Evolutionary conservation across 1,139 yeast genomes (phyloP).

Genomic region (Lodderomyces jiufengensis): DNA sequence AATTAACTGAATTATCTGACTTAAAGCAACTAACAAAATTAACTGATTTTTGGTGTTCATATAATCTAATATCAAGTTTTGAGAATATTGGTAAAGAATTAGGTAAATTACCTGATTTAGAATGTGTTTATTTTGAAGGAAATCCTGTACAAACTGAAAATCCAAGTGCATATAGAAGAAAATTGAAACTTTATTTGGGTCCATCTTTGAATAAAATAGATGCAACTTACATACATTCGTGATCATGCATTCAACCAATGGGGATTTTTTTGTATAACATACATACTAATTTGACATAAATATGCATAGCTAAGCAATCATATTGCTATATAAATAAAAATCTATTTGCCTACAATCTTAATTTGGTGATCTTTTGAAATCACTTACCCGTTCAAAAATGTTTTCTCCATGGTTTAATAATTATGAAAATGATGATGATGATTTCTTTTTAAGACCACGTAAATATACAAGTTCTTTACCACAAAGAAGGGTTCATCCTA

Average conservation of each 20-base stretch:
- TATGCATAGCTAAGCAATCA: neutral
- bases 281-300: conserved; percentile 3
- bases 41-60: conserved; percentile 93
- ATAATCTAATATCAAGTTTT: conserved; percentile 65
- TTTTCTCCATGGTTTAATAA: conserved; percentile 6
- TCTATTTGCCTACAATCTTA: too few species aligned
- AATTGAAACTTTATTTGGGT: conserved; percentile 68
- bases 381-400: neutral
- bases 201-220: conserved; percentile 82
- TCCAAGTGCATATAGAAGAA: conserved; percentile 81
- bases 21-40: conserved; percentile 61
- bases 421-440: neutral
- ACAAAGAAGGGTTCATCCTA: neutral
- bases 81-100: conserved; percentile 67
- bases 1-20: conserved; percentile 57
- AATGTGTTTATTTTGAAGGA: conserved; percentile 93
- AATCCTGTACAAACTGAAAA: conserved; percentile 78
- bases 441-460: conserved; percentile 9
- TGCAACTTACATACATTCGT: conserved; percentile 64
- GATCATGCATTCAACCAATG: conserved; percentile 9
- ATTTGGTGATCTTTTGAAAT: too few species aligned
- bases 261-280: neutral
- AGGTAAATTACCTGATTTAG: conserved; percentile 59
- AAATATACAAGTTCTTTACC: conserved; percentile 13
- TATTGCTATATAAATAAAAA: neutral